Percentiles rank a stretch among this genome's conserved stretches.
Conservation (phyloP, 2,329 filamentous ascomycete genomes). For the Byssoonygena ceratinophila region DNA sequence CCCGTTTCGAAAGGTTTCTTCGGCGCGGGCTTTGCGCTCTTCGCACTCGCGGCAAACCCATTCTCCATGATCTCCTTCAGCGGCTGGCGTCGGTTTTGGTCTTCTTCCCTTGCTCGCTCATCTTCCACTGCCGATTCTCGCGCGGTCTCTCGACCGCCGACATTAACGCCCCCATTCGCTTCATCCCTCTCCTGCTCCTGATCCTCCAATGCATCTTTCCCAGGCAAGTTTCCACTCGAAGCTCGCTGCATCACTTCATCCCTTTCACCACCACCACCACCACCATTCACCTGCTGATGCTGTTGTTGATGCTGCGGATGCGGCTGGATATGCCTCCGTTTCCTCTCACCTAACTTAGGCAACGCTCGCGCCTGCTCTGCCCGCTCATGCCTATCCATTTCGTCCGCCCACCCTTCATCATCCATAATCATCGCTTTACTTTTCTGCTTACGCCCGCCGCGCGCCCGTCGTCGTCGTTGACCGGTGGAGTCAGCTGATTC, state of each 20-base stretch:
- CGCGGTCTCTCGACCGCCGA: neutral
- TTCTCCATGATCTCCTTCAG: neutral
- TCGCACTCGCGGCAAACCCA: neutral
- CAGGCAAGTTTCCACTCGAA: neutral
- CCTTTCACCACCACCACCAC: neutral
- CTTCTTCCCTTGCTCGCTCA: neutral
- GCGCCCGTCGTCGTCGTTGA: neutral
- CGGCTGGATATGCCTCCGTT: neutral
- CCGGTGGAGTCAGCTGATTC: neutral
- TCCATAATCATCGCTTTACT: slow-evolving; percentile 1
- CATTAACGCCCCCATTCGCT: neutral
- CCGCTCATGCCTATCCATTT: neutral
- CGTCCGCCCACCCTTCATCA: neutral
- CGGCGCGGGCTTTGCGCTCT: neutral
- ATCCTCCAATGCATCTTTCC: neutral
- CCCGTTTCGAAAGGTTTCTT: slow-evolving; percentile 9
- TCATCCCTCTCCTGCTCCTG: slow-evolving; percentile 6
- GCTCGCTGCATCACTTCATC: neutral
- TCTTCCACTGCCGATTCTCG: neutral
- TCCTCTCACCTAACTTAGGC: neutral
- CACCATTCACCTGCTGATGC: too few relatives aligned
- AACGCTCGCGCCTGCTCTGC: neutral
- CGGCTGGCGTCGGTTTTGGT: neutral
- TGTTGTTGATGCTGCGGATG: too few relatives aligned
- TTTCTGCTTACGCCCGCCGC: neutral